These are phyloP conservation scores for Colletotrichum camelliae DNA, from an alignment of 2,329 filamentous ascomycete species.

Conservation along the genomic window DNA sequence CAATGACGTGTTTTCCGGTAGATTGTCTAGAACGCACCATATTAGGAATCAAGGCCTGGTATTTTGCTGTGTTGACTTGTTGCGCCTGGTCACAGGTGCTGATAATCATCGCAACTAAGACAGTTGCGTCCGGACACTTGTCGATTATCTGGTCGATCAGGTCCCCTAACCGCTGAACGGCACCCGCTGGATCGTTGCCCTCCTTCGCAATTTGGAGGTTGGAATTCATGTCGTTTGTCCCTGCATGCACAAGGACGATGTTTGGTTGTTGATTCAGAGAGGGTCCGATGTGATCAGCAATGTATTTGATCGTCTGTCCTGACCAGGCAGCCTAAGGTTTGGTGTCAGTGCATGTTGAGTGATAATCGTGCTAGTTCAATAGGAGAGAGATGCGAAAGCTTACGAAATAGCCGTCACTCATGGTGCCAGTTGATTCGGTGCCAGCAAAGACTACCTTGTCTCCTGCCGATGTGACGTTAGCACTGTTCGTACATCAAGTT, in stretches of 20 bases:
- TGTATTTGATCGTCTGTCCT: constrained; percentile 39
- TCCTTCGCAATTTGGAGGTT: constrained; percentile 28
- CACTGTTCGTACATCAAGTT: not conserved
- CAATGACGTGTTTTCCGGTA: constrained; percentile 31
- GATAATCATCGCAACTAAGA: constrained; percentile 39
- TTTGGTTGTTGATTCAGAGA: constrained; percentile 38
- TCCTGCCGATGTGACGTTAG: not conserved
- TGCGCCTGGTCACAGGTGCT: constrained; percentile 31
- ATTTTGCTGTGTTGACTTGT: constrained; percentile 25
- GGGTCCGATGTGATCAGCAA: constrained; percentile 31
- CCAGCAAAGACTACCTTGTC: constrained; percentile 36
- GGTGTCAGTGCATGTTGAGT: not conserved
- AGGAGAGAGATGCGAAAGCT: constrained; percentile 9
- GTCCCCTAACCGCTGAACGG: constrained; percentile 30
- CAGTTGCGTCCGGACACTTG: constrained; percentile 33
- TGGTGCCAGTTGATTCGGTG: constrained; percentile 28
- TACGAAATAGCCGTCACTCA: constrained; percentile 37
- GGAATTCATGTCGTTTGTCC: constrained; percentile 22
- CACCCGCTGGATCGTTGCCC: constrained; percentile 33
- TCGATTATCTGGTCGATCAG: constrained; percentile 34
- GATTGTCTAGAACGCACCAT: constrained; percentile 28
- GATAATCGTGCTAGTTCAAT: not conserved
- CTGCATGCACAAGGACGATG: constrained; percentile 37
- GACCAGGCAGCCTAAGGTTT: constrained; percentile 36
- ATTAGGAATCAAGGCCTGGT: constrained; percentile 30